Base-by-base conservation (phyloP, 176 grass and related monocot genomes). In the Zizania latifolia region DNA sequence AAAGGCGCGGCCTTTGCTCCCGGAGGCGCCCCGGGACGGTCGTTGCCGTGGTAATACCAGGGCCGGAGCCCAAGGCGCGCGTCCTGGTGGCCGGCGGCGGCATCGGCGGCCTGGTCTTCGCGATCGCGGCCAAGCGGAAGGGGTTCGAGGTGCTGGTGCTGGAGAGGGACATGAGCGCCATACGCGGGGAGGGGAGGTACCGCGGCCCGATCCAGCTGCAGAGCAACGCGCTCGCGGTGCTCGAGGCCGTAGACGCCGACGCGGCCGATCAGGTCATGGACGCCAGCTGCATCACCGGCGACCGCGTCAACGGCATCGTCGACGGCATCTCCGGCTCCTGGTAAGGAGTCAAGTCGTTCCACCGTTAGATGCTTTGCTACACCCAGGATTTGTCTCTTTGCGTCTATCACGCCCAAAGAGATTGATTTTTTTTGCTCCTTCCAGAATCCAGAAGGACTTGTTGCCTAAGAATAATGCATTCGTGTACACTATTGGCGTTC, bases 181-280 rank as follows among this genome's bases (percentile, higher is more conserved):
- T 97, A 29, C 85, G 93, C 66, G 93, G 93, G 63, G 93, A 97
- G 30, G 93, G 93, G 21, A 86, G 66, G 82, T 93, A 90, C 85
- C 81, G 93, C 33, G 93, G 93, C 1, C 93, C 93, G 58, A 97
- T 97, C 82, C 93, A 97, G 87, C 81, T 97, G 68, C 90, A 97
- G 83, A 97, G 93, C 82, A 97, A 97, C 82, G 93, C 93, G 44
- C 83, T 97, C 45, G 93, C 93, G 16, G 87, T 66, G 64, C 86
- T 97, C 57, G 90, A 97, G 81, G 85, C 85, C 51, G 72, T 90
- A 14, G 93, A 97, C 77, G 74, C 62, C 50, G 58, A 40, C 9
- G 82, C 82, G 0, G 93, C 90, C 4, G 87, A 87, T 59, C 68
- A 93, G 85, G 39, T 97, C 37, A 86, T 97, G 88, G 85, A 86